Base-by-base conservation (phyloP, 2,329 filamentous ascomycete genomes). In the Fusarium humuli region DNA sequence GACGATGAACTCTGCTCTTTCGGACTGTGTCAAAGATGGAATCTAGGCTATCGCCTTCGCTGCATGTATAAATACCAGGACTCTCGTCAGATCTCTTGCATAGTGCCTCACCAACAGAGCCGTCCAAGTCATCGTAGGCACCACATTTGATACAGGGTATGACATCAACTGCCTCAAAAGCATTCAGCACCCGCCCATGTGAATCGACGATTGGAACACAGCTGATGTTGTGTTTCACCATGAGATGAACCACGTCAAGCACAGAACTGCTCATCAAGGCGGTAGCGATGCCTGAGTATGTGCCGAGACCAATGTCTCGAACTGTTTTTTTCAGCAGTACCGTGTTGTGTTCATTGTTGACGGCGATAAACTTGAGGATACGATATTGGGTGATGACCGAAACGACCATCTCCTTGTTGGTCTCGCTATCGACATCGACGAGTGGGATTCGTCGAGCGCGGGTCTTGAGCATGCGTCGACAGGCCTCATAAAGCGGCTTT, bases 361-460 rank as follows among this genome's bases (percentile, higher is more conserved):
- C 94, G 12, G 96, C 94, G 67, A 99, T 97, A 79, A 99, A 99
- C 79, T 99, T 99, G 70, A 99, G 88, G 74, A 99, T 98, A 62
- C 96, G 92, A 81, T 99, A 99, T 80, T 99, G 96, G 1, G 96
- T 99, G 63, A 99, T 92, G 66, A 99, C 96, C 75, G 94, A 97
- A 66, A 98, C 93, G n/a, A 99, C 94, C 82, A 95, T 96, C 77
- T 96, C 91, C 69, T 94, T 89, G 59, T 92, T 90, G 4, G 96
- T 98, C 81, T 99, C 96, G 77, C 97, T 94, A 77, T 99, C 96
- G 70, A 93, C 88, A 74, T 98, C 96, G 64, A 99, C 92, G 9
- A 99, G 87, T 1, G 96, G 96, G 71, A 99, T 99, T 73, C 96
- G 90, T 64, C 96, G 91, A 37, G 96, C 95, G 72, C 94, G 91